Conservation (phyloP, 176 grass and related monocot genomes). For the Zizania latifolia region DNA sequence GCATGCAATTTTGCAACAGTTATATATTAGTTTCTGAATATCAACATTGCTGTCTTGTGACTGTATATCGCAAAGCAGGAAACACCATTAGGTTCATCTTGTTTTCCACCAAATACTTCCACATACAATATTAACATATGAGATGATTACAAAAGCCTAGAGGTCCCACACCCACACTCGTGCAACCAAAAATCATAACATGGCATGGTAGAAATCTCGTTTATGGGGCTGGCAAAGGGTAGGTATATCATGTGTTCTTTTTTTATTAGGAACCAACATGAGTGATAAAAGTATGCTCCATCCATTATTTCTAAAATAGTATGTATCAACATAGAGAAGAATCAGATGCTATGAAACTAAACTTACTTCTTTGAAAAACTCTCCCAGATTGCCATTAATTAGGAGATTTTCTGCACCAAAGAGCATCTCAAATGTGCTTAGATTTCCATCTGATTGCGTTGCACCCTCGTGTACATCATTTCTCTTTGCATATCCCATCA, state of each 20-base stretch:
- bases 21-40: background rate
- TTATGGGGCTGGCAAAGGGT: background rate
- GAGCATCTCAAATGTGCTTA: slow-evolving; percentile 22
- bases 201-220: background rate
- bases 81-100: background rate
- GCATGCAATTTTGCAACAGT: background rate
- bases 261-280: background rate
- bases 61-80: background rate
- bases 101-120: background rate
- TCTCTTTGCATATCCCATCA: background rate
- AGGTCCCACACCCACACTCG: background rate
- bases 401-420: slow-evolving; percentile 17
- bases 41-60: background rate
- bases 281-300: background rate
- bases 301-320: background rate
- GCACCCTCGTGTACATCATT: background rate
- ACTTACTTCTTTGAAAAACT: slow-evolving; percentile 36
- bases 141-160: background rate
- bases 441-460: background rate
- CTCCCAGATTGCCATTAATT: background rate
- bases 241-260: background rate
- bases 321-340: background rate
- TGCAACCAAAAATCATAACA: background rate
- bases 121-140: slow-evolving; percentile 5
- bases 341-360: background rate